These are phyloP conservation scores for Lasiodiplodia theobromae DNA, from an alignment of 2,329 filamentous ascomycete genomes.

Conservation along the genomic window DNA sequence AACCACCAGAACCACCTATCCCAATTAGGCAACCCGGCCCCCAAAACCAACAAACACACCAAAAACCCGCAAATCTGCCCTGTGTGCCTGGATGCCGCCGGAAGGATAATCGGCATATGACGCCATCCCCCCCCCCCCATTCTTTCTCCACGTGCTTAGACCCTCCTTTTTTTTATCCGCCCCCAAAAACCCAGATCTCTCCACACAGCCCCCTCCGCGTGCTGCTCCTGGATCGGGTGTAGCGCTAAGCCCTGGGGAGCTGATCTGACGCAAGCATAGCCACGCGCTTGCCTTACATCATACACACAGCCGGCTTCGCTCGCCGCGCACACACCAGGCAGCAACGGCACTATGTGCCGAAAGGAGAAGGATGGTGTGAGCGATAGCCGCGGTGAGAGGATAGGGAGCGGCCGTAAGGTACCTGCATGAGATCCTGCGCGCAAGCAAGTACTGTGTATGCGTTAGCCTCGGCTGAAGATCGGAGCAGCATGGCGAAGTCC, in stretches of 20 bases:
- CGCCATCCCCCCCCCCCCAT: not conserved
- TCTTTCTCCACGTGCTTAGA: not conserved
- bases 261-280: not conserved
- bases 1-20: not conserved
- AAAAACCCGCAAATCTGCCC: not conserved
- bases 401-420: not conserved
- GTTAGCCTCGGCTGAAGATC: not conserved
- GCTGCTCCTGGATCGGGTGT: not conserved
- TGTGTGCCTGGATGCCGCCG: not conserved
- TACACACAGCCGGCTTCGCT: not conserved
- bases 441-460: not conserved
- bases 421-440: not conserved
- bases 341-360: not conserved
- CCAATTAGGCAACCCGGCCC: not conserved
- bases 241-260: not conserved
- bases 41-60: not conserved
- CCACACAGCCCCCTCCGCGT: constrained; percentile 2
- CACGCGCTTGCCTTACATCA: not conserved
- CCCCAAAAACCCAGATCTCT: not conserved
- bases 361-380: not conserved
- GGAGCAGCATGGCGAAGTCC: not conserved
- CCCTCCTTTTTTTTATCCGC: not conserved
- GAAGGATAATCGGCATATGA: not conserved
- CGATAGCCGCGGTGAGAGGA: not conserved
- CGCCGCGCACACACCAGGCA: not conserved